Percentiles rank a stretch among this genome's conserved stretches.
Conservation (phyloP, 805 yeast species). For the Teunomyces pallodes region DNA sequence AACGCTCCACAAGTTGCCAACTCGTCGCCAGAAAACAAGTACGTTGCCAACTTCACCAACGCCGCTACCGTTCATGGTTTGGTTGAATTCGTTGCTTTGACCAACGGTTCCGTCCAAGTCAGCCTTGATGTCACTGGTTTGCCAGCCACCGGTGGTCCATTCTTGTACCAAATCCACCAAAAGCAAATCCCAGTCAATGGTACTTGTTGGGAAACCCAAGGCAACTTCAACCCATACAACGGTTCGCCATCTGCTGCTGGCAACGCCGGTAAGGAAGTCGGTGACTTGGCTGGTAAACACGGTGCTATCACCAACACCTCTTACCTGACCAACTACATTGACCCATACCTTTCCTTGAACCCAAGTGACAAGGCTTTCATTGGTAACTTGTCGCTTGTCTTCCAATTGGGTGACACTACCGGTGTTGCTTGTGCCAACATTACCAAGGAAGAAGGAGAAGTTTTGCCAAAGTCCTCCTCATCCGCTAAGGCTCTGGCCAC, state of each 20-base stretch:
- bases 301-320: conserved; percentile 32
- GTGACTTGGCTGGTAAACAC: conserved; percentile 42
- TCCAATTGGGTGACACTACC: conserved; percentile 31
- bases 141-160: conserved; percentile 38
- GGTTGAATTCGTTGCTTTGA: conserved; percentile 26
- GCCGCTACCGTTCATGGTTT: conserved; percentile 24
- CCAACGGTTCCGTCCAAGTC: conserved; percentile 33
- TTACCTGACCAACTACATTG: conserved; percentile 18
- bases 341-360: conserved; percentile 24
- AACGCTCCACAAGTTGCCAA: conserved; percentile 24
- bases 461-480: neutral
- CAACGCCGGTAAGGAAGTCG: conserved; percentile 27
- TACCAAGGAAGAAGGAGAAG: conserved; percentile 11
- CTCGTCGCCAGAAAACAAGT: conserved; percentile 26
- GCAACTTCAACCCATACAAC: conserved; percentile 38
- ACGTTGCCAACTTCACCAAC: conserved; percentile 26
- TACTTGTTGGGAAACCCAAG: conserved; percentile 31
- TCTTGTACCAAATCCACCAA: conserved; percentile 39
- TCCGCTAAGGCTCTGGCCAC: conserved; percentile 3
- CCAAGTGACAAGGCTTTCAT: conserved; percentile 15
- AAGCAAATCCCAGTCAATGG: conserved; percentile 35
- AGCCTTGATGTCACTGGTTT: conserved; percentile 30
- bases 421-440: conserved; percentile 42
- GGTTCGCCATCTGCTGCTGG: conserved; percentile 26
- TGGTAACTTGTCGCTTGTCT: conserved; percentile 36